A percentile compares a stretch with the other conserved stretches of the same genome.
Evolutionary conservation across 164 flowering plant genomes (phyloP).

Genomic region (Vitis amurensis): DNA sequence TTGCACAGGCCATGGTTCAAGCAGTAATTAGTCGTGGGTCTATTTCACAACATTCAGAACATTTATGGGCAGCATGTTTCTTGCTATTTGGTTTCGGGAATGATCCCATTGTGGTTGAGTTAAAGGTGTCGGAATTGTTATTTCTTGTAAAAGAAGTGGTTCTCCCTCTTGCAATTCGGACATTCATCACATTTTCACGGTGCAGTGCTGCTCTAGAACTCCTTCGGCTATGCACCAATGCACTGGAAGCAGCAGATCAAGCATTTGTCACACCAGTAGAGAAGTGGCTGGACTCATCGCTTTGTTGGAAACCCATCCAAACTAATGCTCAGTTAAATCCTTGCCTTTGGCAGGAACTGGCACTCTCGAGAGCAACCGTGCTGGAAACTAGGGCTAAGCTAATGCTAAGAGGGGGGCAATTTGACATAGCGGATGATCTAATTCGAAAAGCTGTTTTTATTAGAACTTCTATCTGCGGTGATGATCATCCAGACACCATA

Average conservation of each 20-base stretch:
- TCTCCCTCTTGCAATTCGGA: slow-evolving; percentile 70
- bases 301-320: slow-evolving; percentile 76
- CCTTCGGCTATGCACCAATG: slow-evolving; percentile 72
- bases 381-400: slow-evolving; percentile 87
- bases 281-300: slow-evolving; percentile 75
- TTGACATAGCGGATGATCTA: slow-evolving; percentile 81
- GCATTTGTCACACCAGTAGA: slow-evolving; percentile 78
- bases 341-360: slow-evolving; percentile 88
- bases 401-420: slow-evolving; percentile 84
- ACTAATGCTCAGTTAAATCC: slow-evolving; percentile 85
- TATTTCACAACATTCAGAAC: slow-evolving; percentile 54
- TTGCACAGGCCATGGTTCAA: slow-evolving; percentile 69
- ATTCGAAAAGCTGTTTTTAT: slow-evolving; percentile 78
- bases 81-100: slow-evolving; percentile 67
- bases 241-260: slow-evolving; percentile 83
- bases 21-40: slow-evolving; percentile 60
- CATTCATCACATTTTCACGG: slow-evolving; percentile 72
- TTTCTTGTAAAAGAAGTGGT: slow-evolving; percentile 62
- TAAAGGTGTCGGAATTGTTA: slow-evolving; percentile 63
- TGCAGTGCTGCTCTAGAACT: slow-evolving; percentile 83
- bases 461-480: slow-evolving; percentile 84
- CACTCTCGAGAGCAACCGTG: slow-evolving; percentile 76
- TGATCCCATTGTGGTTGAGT: slow-evolving; percentile 57
- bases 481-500: slow-evolving; percentile 74
- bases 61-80: slow-evolving; percentile 94